Base-by-base conservation (phyloP, 1,139 yeast genomes). In the Magnusiomyces suaveolens region DNA sequence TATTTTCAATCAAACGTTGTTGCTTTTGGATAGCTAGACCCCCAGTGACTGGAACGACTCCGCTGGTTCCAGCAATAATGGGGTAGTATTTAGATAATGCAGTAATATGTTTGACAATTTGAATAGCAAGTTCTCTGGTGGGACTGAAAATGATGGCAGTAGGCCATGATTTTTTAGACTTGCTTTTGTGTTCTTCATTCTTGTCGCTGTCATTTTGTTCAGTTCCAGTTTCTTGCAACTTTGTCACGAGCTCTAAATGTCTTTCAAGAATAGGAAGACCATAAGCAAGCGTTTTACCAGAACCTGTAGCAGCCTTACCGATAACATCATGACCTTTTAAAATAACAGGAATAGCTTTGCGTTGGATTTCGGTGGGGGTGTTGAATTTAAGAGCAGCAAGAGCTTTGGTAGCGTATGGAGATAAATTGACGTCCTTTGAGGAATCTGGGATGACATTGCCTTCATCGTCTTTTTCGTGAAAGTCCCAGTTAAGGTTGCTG, bases 291-390 rank as follows among this genome's bases (percentile, higher is more conserved):
- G 98, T 92, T 66, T 92, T 92, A 75, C 99, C 99, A 0, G 96
- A 88, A 67, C 99, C 99, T 0, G 99, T 94, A 8, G 95, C 84
- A 12, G 98, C 98, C 65, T 92, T 94, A 56, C 98, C 99, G 60
- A 94, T 81, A 10, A 92, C 80, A 69, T 92, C 97, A 51, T 76
- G 76, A 3, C 92, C 95, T 39, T 75, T 73, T 16, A 87, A 60
- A 2, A 94, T 88, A 36, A 76, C 66, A 1, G 97, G 96, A 53
- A 92, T 83, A n/a, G 92, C 75, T 57, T 73, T 73, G 58, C 74
- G 75, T 70, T 92, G 98, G 64, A 92, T 89, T 33, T 83, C 87
- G 0, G 97, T 90, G 10, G 98, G 97, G 38, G 74, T 71, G 1
- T 62, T 65, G 68, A 85, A 92, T 0, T 78, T 79, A n/a, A 83